Percentiles rank a stretch among this genome's conserved stretches.
These are phyloP conservation scores for Diaporthe citrichinensis DNA, from an alignment of 2,329 filamentous ascomycete species.

Conservation along the genomic window DNA sequence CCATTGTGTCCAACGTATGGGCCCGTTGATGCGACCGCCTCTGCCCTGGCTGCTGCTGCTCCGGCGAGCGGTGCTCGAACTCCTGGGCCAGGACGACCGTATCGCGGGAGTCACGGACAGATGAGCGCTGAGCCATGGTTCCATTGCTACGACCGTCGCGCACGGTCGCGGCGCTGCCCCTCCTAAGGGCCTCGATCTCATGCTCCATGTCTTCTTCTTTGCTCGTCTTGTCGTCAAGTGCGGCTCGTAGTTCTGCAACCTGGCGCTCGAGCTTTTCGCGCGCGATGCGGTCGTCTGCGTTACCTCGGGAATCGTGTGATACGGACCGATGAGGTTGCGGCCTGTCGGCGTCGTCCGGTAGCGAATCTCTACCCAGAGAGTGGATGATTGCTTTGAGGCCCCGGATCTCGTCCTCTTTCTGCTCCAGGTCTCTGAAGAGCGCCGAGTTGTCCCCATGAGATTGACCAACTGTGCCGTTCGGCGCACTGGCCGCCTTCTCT, in stretches of 20 bases:
- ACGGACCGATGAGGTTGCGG: constrained; percentile 53
- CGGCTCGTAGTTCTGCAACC: constrained; percentile 80
- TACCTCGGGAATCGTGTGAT: constrained; percentile 60
- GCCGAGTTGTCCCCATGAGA: constrained; percentile 59
- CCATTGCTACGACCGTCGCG: constrained; percentile 60
- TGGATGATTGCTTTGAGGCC: constrained; percentile 98
- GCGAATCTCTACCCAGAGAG: constrained; percentile 85
- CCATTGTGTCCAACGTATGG: constrained; percentile 76
- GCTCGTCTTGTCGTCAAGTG: constrained; percentile 79
- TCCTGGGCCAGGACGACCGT: constrained; percentile 72
- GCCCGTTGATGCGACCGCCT: constrained; percentile 61
- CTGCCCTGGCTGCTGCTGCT: constrained; percentile 50
- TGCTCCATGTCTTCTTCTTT: constrained; percentile 90
- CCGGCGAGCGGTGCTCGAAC: constrained; percentile 62
- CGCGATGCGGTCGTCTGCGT: constrained; percentile 68
- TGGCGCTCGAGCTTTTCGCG: constrained; percentile 84
- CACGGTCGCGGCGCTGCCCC: constrained; percentile 57
- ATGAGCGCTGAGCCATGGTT: constrained; percentile 67
- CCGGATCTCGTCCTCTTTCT: constrained; percentile 97
- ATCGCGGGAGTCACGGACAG: constrained; percentile 75
- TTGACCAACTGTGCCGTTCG: constrained; percentile 61
- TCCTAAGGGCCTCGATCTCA: constrained; percentile 79
- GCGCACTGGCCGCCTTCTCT: constrained; percentile 79
- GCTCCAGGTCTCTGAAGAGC: constrained; percentile 82
- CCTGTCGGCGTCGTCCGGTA: constrained; percentile 57